These are phyloP conservation scores for Candida sp. DNA, from an alignment of 1,139 yeast species.

Conservation along the genomic window DNA sequence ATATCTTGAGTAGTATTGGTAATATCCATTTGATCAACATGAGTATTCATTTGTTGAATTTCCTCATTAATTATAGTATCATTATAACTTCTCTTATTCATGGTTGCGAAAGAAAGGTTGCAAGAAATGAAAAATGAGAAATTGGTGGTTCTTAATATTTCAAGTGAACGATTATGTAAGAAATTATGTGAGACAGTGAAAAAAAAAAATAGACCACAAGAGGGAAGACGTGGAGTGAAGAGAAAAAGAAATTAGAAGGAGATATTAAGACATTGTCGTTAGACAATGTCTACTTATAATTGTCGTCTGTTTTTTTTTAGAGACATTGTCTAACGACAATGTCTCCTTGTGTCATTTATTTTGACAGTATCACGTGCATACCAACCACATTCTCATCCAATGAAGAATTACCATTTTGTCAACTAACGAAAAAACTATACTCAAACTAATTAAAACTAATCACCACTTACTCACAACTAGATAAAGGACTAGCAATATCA, in stretches of 20 bases:
- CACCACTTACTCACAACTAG: too few species aligned
- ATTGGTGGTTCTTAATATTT: conserved; percentile 5
- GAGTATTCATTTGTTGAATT: background rate
- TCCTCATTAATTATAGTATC: background rate
- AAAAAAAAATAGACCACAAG: too few species aligned
- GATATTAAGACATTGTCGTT: too few species aligned
- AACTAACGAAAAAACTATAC: background rate
- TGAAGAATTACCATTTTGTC: conserved; percentile 3
- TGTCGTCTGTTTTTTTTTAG: too few species aligned
- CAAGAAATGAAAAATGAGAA: background rate
- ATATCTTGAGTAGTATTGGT: background rate
- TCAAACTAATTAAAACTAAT: too few species aligned
- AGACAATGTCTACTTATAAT: too few species aligned
- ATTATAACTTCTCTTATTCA: background rate
- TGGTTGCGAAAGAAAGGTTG: background rate
- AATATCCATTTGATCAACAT: background rate
- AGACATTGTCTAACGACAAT: too few species aligned
- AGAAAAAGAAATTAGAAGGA: too few species aligned
- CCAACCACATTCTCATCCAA: background rate
- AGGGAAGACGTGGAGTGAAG: too few species aligned
- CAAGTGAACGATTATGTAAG: background rate
- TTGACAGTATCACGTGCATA: background rate
- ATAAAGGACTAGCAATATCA: too few species aligned
- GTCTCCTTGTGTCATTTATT: conserved; percentile 17
- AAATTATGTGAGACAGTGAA: background rate